Evolutionary conservation across 2,329 filamentous ascomycete genomes (phyloP).

Genomic region (Cercospora berteroae): DNA sequence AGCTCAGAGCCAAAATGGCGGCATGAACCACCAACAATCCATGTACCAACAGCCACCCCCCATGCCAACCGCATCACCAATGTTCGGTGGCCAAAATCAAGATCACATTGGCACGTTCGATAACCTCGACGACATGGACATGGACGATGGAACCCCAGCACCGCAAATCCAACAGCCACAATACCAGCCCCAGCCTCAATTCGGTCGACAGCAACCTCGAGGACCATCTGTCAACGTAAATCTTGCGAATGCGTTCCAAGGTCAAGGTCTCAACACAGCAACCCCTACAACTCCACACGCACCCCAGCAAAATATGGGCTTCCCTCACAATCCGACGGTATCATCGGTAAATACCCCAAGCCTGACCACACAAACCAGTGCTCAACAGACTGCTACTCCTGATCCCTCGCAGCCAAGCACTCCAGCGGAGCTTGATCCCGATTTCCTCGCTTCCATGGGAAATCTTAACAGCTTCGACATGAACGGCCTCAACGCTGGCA

Average conservation of each 20-base stretch:
- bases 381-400: slow-evolving; percentile 59
- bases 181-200: slow-evolving; percentile 50
- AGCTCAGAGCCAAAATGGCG: slow-evolving; percentile 29
- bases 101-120: slow-evolving; percentile 39
- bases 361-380: slow-evolving; percentile 71
- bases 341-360: slow-evolving; percentile 97
- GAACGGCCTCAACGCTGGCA: slow-evolving; percentile 39
- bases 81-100: slow-evolving; percentile 35
- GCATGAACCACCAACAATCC: slow-evolving; percentile 25
- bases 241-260: slow-evolving; percentile 66
- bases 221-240: slow-evolving; percentile 76
- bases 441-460: slow-evolving; percentile 39
- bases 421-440: slow-evolving; percentile 67
- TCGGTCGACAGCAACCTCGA: slow-evolving; percentile 55
- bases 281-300: slow-evolving; percentile 82
- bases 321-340: slow-evolving; percentile 91
- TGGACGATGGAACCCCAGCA: slow-evolving; percentile 82
- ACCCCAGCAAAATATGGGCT: slow-evolving; percentile 62
- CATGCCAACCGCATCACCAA: slow-evolving; percentile 29
- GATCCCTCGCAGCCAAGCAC: slow-evolving; percentile 69
- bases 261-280: slow-evolving; percentile 75
- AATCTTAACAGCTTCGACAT: slow-evolving; percentile 40
- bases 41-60: slow-evolving; percentile 20
- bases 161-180: slow-evolving; percentile 40
- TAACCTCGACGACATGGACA: slow-evolving; percentile 91